Evolutionary conservation across 257 asterid species (phyloP).

Genomic region (Capsicum baccatum): DNA sequence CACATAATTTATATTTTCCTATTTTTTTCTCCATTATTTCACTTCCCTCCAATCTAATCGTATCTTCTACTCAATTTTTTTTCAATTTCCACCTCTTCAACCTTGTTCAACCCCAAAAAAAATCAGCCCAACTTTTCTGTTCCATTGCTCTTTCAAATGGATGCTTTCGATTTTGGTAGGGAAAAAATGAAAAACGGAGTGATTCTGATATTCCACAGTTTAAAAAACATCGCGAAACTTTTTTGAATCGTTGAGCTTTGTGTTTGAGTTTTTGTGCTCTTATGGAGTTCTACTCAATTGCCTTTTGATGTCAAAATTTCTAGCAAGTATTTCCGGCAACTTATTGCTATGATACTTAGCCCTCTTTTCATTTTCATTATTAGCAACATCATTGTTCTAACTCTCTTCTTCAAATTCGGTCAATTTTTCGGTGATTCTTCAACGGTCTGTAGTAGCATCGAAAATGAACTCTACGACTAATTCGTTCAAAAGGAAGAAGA

Average conservation of each 20-base stretch:
- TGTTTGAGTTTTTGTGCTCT: conserved; percentile 34
- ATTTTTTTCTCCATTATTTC: no score
- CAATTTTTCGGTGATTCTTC: no score
- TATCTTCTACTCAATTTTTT: no score
- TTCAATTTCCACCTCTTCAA: no score
- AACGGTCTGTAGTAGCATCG: no score
- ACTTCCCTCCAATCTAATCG: no score
- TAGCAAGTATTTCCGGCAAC: conserved; percentile 60
- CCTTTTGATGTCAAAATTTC: conserved; percentile 61
- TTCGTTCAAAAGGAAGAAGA: no score
- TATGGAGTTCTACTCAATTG: conserved; percentile 57
- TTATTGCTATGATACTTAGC: conserved; percentile 45
- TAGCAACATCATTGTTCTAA: conserved; percentile 47
- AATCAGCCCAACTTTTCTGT: no score
- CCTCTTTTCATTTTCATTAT: conserved; percentile 70
- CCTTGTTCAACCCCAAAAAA: no score
- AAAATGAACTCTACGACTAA: no score
- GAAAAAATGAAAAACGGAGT: conserved; percentile 35
- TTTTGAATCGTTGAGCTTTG: conserved; percentile 42
- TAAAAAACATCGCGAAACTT: conserved; percentile 51
- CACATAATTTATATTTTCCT: no score
- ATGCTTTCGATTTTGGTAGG: conserved; percentile 36
- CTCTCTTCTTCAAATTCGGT: no score
- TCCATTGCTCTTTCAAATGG: conserved; percentile 36
- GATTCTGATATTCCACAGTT: conserved; percentile 33